Conservation (phyloP, 1,284 basidiomycete genomes). For the Cryptococcus maquisensis region DNA sequence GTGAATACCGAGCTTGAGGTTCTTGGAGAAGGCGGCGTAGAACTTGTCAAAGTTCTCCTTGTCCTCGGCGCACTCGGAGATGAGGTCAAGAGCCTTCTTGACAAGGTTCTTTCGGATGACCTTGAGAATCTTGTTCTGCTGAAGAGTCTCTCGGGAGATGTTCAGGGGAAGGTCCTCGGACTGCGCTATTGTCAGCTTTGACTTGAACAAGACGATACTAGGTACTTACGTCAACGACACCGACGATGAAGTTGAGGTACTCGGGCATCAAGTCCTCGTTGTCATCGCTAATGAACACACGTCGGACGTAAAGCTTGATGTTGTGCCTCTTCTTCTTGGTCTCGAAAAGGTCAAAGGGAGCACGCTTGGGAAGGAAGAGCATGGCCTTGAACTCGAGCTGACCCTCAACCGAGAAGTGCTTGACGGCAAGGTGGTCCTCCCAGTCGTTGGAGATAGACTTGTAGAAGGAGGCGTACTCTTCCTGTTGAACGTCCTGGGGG, state of each 20-base stretch:
- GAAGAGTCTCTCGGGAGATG: slow-evolving; percentile 99
- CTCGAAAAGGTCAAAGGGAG: slow-evolving; percentile 99
- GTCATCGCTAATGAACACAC: slow-evolving; percentile 99
- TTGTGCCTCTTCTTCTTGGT: slow-evolving; percentile 99
- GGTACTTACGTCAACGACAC: slow-evolving; percentile 72
- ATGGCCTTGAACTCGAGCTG: slow-evolving; percentile 99
- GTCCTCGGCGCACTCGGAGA: slow-evolving; percentile 97
- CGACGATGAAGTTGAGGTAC: slow-evolving; percentile 99
- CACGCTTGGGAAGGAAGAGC: slow-evolving; percentile 93
- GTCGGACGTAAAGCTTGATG: slow-evolving; percentile 99
- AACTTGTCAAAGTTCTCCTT: slow-evolving; percentile 99
- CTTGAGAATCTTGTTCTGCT: slow-evolving; percentile 99
- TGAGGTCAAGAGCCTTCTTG: slow-evolving; percentile 95
- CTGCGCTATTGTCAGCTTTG: neutral
- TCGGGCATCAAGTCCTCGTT: slow-evolving; percentile 99
- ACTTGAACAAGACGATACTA: neutral
- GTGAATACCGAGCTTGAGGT: slow-evolving; percentile 98
- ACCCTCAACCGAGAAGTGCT: slow-evolving; percentile 99
- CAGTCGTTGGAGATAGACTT: slow-evolving; percentile 99
- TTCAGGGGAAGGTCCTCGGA: slow-evolving; percentile 99
- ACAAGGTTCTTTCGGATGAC: slow-evolving; percentile 77
- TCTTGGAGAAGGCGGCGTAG: slow-evolving; percentile 91
- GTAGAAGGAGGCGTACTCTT: slow-evolving; percentile 98
- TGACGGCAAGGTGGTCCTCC: slow-evolving; percentile 98
- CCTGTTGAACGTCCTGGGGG: slow-evolving; percentile 83